A percentile compares a stretch with the other conserved stretches of the same genome.
Evolutionary conservation across 2,329 filamentous ascomycete genomes (phyloP).

Genomic region (Aspergillus sp.): DNA sequence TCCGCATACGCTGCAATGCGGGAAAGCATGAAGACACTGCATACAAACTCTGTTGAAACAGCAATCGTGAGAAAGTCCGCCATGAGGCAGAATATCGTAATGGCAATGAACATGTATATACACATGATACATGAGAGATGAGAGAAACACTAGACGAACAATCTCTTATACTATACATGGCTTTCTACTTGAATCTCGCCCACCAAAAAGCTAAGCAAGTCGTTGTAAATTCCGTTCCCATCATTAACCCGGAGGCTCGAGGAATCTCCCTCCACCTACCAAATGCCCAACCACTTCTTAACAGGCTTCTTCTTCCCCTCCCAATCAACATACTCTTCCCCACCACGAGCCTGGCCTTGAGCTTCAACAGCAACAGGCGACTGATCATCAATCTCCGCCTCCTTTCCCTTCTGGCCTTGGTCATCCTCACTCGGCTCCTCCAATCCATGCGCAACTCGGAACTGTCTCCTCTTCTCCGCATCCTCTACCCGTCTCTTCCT

Average conservation of each 20-base stretch:
- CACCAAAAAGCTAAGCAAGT: background rate
- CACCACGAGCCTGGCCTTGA: conserved; percentile 21
- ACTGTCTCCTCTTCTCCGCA: conserved; percentile 80
- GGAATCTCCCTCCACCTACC: conserved; percentile 50
- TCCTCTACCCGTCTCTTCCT: conserved; percentile 76
- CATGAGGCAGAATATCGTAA: background rate
- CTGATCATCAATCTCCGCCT: conserved; percentile 32
- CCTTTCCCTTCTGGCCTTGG: conserved; percentile 37
- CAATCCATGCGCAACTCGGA: conserved; percentile 81
- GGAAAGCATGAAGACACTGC: background rate
- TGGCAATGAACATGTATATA: conserved; percentile 18
- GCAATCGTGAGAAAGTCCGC: background rate
- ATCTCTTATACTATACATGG: background rate
- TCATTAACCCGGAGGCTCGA: background rate
- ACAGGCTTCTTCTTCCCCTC: conserved; percentile 52
- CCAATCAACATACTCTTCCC: conserved; percentile 33
- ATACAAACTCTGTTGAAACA: background rate
- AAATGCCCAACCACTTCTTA: conserved; percentile 85
- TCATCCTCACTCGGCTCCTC: conserved; percentile 51
- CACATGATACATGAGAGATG: conserved; percentile 20
- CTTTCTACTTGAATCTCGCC: background rate
- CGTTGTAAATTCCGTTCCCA: background rate
- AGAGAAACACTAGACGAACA: conserved; percentile 17
- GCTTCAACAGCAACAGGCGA: conserved; percentile 38
- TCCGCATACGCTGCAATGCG: background rate